Evolutionary conservation across 2,329 filamentous ascomycete genomes (phyloP), one percentile per base, ranked within the genome.

Genomic region (Sporothrix dimorphospora): DNA sequence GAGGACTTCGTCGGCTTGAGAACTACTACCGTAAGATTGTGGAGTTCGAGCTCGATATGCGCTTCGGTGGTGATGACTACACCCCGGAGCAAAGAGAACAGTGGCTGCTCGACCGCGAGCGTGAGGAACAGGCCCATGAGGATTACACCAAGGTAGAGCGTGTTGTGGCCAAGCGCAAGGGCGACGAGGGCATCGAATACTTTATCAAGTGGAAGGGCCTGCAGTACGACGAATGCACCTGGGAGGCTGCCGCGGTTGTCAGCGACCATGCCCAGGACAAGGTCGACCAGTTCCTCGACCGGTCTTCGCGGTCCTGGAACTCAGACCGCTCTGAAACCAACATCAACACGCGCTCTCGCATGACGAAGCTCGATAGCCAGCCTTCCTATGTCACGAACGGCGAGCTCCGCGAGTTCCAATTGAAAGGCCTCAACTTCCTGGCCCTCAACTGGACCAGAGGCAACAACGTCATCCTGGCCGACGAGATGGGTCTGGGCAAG

Each of bases 401-500:
- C 57, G 89, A 96, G 80, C 88, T 99, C 69, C 91, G 96, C 76
- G 91, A 94, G 75, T 99, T 99, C 80, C 97, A 99, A 81, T 87
- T 98, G 77, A 93, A 92, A 75, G 96, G 97, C 40, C 85, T 99
- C 73, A 98, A 98, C 83, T 99, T 98, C 81, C 85, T 99, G 74
- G 93, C 93, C 61, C 94, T 97, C 82, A 97, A 98, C 81, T 99
- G 97, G 97, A 93, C 92, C 70, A 91, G 92, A 78, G 91, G 90
- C 71, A 96, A 96, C 81, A 99, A 98, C 77, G 96, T 98, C 78
- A 98, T 99, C 77, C 87, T 99, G 70, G 96, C 96, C 66, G 96
- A 99, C 79, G 96, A 99, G 82, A 99, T 99, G 96, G 96, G 96
- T 77, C 87, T 99, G 16, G 96, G 96, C 38, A 99, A 99, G 83